Evolutionary conservation across 2,329 filamentous ascomycete genomes (phyloP).

Genomic region (Aspergillus novoparasiticus): DNA sequence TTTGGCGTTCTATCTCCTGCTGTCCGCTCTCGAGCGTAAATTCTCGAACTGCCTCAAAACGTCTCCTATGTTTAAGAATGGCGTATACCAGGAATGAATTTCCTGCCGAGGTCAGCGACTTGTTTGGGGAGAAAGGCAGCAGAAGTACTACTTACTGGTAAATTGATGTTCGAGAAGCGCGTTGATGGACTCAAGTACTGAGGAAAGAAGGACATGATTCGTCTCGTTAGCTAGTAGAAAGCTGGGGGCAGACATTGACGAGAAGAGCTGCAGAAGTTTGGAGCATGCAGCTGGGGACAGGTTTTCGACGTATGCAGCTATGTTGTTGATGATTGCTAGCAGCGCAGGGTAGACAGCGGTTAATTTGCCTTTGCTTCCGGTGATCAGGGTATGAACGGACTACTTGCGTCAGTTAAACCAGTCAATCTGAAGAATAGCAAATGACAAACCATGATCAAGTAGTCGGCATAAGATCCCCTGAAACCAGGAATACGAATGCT

Average conservation of each 20-base stretch:
- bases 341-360: conserved; percentile 91
- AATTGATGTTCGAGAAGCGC: conserved; percentile 89
- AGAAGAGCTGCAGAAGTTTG: conserved; percentile 84
- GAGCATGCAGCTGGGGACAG: conserved; percentile 74
- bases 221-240: conserved; percentile 91
- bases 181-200: conserved; percentile 85
- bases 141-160: conserved; percentile 57
- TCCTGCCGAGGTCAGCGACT: conserved; percentile 51
- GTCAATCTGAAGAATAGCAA: background rate
- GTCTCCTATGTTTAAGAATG: conserved; percentile 76
- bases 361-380: conserved; percentile 84
- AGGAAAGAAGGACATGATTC: conserved; percentile 79
- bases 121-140: background rate
- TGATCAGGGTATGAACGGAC: conserved; percentile 91
- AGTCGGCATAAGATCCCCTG: conserved; percentile 88
- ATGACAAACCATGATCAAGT: conserved; percentile 72
- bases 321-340: conserved; percentile 89
- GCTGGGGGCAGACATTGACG: conserved; percentile 88
- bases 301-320: conserved; percentile 79
- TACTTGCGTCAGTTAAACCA: conserved; percentile 38
- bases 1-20: conserved; percentile 83
- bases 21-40: conserved; percentile 92
- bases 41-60: conserved; percentile 79
- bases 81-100: conserved; percentile 82
- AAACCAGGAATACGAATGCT: conserved; percentile 83